These are phyloP conservation scores for Plicaturopsis crispa DNA, from an alignment of 768 basidiomycete genomes.

Conservation along the genomic window DNA sequence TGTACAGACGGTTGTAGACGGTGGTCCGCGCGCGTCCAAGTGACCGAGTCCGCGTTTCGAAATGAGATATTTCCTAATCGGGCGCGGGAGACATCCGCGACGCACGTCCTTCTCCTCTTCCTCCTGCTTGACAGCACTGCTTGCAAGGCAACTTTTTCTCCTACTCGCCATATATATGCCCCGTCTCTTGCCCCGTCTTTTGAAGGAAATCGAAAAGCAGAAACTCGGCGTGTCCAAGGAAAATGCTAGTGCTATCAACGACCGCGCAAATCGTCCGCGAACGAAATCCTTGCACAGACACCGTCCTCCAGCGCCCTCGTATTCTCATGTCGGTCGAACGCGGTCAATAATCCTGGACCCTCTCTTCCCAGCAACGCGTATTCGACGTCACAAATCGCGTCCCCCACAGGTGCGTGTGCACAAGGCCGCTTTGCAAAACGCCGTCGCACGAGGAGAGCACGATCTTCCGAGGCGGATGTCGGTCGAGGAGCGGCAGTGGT, in stretches of 20 bases:
- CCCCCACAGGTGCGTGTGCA: slow-evolving; percentile 39
- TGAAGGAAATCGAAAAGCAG: slow-evolving; percentile 29
- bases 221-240: slow-evolving; percentile 6
- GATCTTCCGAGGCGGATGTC: slow-evolving; percentile 54
- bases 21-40: too few relatives aligned
- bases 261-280: slow-evolving; percentile 8
- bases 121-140: too few relatives aligned
- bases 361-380: slow-evolving; percentile 40
- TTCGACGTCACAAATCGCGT: slow-evolving; percentile 43
- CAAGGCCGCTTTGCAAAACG: slow-evolving; percentile 14
- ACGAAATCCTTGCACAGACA: slow-evolving; percentile 28
- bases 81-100: too few relatives aligned
- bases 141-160: too few relatives aligned
- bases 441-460: slow-evolving; percentile 10
- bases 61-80: too few relatives aligned
- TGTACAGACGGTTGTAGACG: too few relatives aligned
- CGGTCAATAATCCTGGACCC: slow-evolving; percentile 58
- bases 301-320: slow-evolving; percentile 31
- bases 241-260: slow-evolving; percentile 9
- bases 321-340: slow-evolving; percentile 32
- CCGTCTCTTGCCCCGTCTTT: slow-evolving; percentile 63
- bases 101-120: too few relatives aligned
- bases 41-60: too few relatives aligned
- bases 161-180: slow-evolving; percentile 36
- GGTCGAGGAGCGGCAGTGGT: slow-evolving; percentile 53